Evolutionary conservation across 2,329 filamentous ascomycete genomes (phyloP), one percentile per base, ranked within the genome.

Genomic region (Pestalotiopsis sp.): DNA sequence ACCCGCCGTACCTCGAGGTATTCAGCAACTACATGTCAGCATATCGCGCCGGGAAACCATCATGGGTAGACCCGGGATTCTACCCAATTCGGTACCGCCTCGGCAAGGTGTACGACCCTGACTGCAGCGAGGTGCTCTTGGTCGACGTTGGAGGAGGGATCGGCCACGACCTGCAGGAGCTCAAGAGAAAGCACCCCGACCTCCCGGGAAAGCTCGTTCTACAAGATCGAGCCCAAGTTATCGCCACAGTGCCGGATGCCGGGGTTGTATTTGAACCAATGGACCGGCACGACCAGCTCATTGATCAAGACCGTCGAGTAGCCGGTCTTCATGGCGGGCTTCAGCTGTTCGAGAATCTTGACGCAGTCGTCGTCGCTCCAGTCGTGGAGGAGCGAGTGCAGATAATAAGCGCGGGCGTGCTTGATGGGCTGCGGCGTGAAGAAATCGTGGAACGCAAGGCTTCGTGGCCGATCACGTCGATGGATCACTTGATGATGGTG

Each of bases 1-100:
- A 77, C 11, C 78, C 79, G 0, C 79, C 78, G 4, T 73, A 80
- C 67, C 72, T 81, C 0, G 70, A 76, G 7, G 64, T 73, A 7
- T 81, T 81, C 68, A 76, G 76, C 65, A 78, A 71, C 25, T 81
- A 80, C 67, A 82, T 82, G 80, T 72, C 72, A 1, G 77, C 78
- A 7, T 81, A 82, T 67, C 76, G 78, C 20, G 76, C 76, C 2
- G 80, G 80, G 5, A 81, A 80, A 65, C 73, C 76, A 17, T 76
- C 77, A 6, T 82, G 79, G 80, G 75, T 74, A 45, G 79, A 81
- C 65, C 70, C 73, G 6, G 76, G 74, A 4, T 78, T 79, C 65
- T 70, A 59, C 45, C 69, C 69, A 3, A 57, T 69, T 5, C 11
- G 36, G 13, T 65, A 70, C 25, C 67, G 67, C 5, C 57, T 71